These are phyloP conservation scores for Rosa lucieae DNA, from an alignment of 306 rosid genomes.

Conservation along the genomic window DNA sequence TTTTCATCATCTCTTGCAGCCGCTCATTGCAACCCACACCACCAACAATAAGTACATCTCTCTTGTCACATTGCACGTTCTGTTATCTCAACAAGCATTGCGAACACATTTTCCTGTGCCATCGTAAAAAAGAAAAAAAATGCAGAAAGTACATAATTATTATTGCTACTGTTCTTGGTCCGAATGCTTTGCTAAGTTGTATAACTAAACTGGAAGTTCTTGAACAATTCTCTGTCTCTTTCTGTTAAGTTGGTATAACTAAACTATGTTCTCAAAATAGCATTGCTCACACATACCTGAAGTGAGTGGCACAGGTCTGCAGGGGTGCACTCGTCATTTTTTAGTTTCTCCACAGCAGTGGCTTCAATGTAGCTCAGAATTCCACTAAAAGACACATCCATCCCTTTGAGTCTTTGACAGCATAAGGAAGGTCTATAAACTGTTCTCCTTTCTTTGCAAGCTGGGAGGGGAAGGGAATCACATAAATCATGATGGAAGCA, in stretches of 20 bases:
- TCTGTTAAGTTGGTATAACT: background rate
- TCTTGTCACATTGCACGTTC: conserved; percentile 87
- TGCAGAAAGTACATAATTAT: background rate
- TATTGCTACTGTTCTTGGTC: background rate
- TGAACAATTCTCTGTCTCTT: background rate
- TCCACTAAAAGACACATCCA: conserved; percentile 95
- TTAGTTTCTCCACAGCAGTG: conserved; percentile 73
- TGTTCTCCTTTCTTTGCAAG: conserved; percentile 86
- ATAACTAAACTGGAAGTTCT: background rate
- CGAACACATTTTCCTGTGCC: conserved; percentile 73
- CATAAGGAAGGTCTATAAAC: conserved; percentile 84
- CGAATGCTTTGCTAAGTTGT: background rate
- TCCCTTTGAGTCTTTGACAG: conserved; percentile 61
- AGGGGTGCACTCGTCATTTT: conserved; percentile 82
- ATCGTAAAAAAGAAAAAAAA: background rate
- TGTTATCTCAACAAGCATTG: conserved; percentile 96
- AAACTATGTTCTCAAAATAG: background rate
- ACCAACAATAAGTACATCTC: conserved; percentile 91
- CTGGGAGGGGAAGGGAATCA: conserved; percentile 33
- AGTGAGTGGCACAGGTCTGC: conserved; percentile 94
- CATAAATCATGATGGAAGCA: conserved; percentile 16
- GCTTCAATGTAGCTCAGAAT: conserved; percentile 85
- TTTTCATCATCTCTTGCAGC: conserved; percentile 92
- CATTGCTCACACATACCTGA: conserved; percentile 44
- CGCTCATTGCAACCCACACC: conserved; percentile 95